Evolutionary conservation across 2,329 filamentous ascomycete species (phyloP).

Genomic region (Aspergillus terreus): DNA sequence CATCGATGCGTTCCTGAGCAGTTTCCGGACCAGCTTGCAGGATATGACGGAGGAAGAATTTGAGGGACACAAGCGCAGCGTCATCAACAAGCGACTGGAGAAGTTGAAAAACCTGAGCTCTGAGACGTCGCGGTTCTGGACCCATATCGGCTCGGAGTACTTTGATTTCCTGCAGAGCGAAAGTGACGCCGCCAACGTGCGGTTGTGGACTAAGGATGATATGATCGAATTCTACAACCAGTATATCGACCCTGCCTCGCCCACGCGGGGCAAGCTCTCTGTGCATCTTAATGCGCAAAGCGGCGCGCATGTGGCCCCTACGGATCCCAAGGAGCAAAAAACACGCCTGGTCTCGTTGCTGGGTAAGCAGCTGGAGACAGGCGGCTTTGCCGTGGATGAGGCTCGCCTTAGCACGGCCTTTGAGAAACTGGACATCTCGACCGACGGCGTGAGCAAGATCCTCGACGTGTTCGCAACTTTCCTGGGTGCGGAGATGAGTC

Average conservation of each 20-base stretch:
- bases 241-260: conserved; percentile 71
- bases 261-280: conserved; percentile 72
- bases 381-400: conserved; percentile 43
- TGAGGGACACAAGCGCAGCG: conserved; percentile 82
- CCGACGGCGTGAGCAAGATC: conserved; percentile 49
- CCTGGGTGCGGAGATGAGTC: conserved; percentile 45
- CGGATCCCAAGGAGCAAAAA: conserved; percentile 41
- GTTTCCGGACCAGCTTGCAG: conserved; percentile 62
- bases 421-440: conserved; percentile 43
- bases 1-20: conserved; percentile 77
- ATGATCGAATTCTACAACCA: conserved; percentile 74
- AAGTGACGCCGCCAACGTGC: conserved; percentile 71
- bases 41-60: conserved; percentile 82
- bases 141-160: conserved; percentile 77
- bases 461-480: conserved; percentile 50
- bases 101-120: conserved; percentile 88
- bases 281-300: conserved; percentile 79
- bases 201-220: conserved; percentile 71
- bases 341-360: conserved; percentile 42
- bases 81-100: conserved; percentile 82
- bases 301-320: conserved; percentile 40
- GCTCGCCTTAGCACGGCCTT: conserved; percentile 44
- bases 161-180: conserved; percentile 86
- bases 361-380: conserved; percentile 44
- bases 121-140: conserved; percentile 79